Evolutionary conservation across 768 basidiomycete genomes (phyloP).

Genomic region (Termitomyces sp.): DNA sequence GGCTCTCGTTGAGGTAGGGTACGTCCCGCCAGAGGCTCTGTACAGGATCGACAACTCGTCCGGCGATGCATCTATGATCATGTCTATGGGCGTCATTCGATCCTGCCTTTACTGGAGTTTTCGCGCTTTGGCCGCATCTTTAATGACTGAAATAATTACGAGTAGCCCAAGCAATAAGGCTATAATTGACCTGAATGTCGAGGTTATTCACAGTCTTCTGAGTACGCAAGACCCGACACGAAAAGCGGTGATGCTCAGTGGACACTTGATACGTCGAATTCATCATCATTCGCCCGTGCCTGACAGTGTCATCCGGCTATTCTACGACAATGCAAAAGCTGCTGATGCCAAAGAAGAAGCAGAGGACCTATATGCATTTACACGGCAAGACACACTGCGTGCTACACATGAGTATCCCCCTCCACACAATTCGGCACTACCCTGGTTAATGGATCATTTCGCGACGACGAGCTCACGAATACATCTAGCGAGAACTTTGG

Average conservation of each 20-base stretch:
- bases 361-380: constrained; percentile 39
- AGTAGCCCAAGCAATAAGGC: constrained; percentile 12
- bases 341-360: constrained; percentile 28
- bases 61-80: constrained; percentile 38
- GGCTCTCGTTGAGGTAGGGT: constrained; percentile 34
- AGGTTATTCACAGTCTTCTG: constrained; percentile 37
- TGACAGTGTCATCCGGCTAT: constrained; percentile 35
- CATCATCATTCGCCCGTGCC: constrained; percentile 34
- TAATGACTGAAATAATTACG: constrained; percentile 28
- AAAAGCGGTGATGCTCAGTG: constrained; percentile 31
- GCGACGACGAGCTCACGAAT: constrained; percentile 28
- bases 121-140: constrained; percentile 32
- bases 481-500: constrained; percentile 44
- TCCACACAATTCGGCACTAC: constrained; percentile 38
- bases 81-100: constrained; percentile 42
- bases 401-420: constrained; percentile 37
- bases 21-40: constrained; percentile 44
- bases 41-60: constrained; percentile 27
- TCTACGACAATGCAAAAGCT: constrained; percentile 35
- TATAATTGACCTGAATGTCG: constrained; percentile 31
- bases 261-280: constrained; percentile 34
- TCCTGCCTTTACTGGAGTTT: constrained; percentile 53
- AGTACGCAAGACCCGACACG: constrained; percentile 22
- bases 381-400: constrained; percentile 27
- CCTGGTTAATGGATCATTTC: constrained; percentile 51